Evolutionary conservation across 768 basidiomycete species (phyloP), one percentile per base, ranked within the genome.

Genomic region (Russula sp.): DNA sequence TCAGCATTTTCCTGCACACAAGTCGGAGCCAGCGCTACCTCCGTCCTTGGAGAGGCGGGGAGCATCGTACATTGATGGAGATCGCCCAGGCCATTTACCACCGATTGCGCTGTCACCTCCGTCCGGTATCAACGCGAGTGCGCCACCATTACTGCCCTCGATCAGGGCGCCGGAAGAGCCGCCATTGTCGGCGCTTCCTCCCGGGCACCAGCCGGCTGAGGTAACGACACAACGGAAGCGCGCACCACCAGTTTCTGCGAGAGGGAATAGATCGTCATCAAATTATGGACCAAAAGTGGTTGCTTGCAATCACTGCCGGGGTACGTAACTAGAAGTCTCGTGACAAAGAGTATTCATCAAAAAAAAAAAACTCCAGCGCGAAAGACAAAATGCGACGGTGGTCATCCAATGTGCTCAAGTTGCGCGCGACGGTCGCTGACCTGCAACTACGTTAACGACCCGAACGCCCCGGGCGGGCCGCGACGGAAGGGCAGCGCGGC

Each of bases 301-400:
- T 26, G 91, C 91, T 18, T 93, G 91, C 76, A 91, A 92, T 75
- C 90, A 90, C 73, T 93, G 91, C 75, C 83, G 91, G 79, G 89
- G 91, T 92, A 71, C 61, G 84, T 78, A 57, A 60, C 24, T 1
- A 24, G 20, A 5, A 24, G 57, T 20, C 20, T 16, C 30, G 42
- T 57, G 53, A 60, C n/a, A n/a, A n/a, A 30, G 40, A 60, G 34
- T 50, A 38, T 20, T 59, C n/a, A 49, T 20, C 54, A 5, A 26
- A 6, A 52, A 32, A 32, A 14, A 42, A 38, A 51, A 18, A 66
- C 16, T 62, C 38, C 60, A 92, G 91, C 90, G 40, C 91, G 91
- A 64, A 93, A 93, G 78, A 93, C 91, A 22, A 88, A 90, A 73
- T 93, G 91, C 70, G 91, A 93, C 73, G 91, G 91, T 46, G 88